Base-by-base conservation (phyloP, 129 eudicot species). In the Centrapalus pauciflorus region DNA sequence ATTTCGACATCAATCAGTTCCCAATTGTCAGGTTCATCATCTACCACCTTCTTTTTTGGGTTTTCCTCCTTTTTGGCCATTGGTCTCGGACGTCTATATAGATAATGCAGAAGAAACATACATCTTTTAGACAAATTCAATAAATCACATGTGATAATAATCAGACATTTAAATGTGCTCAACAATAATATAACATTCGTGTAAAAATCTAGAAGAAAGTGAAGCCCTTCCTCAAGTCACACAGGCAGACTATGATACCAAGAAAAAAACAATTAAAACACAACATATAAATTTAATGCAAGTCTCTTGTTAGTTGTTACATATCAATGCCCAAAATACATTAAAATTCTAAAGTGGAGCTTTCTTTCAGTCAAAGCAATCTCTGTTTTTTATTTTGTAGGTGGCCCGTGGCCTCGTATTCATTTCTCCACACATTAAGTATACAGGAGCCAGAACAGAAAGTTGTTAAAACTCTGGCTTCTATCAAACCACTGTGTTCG, bases 11-110 rank as follows among this genome's bases (percentile, higher is more conserved):
- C 81, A 43, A 72, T 45, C 13, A 57, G 55, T n/a, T 79, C 88
- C 90, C 90, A 84, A 74, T 84, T 84, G 70, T 84, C 90, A 54
- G 45, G 72, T 21, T 81, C 75, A 48, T 84, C 84, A 43, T 65
- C 43, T 27, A 23, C 61, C 17, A 3, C 69, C 81, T 77, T 66
- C 71, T 74, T 78, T 29, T 45, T 16, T 43, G 76, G 56, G 37
- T 1, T 25, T 14, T 77, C 84, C 33, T 50, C 72, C 51, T 77
- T 64, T 37, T 54, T 26, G 37, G 73, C 76, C 52, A 46, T 56
- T 57, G 78, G 70, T 19, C 23, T 63, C 5, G 67, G 66, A 7
- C 80, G 83, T 59, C 83, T 80, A 62, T 16, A 68, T 1, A 17
- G 28, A 71, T 28, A 13, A 48, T 11, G 6, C 13, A 50, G 41